Conservation (phyloP, 2,329 filamentous ascomycete genomes). For the Fusarium phyllophilum region DNA sequence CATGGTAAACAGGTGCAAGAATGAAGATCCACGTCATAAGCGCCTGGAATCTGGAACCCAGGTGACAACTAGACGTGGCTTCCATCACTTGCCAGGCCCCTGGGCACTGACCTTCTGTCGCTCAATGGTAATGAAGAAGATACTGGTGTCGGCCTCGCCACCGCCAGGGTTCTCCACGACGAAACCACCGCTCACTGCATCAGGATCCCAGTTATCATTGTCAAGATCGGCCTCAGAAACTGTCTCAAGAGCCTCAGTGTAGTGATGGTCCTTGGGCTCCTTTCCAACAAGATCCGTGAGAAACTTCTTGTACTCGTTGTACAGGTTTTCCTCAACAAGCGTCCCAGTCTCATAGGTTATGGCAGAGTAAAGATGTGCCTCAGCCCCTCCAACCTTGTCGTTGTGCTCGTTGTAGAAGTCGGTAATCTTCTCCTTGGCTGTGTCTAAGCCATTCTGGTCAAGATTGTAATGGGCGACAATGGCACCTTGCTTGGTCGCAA, state of each 20-base stretch:
- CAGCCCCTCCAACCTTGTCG: background rate
- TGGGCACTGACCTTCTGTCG: background rate
- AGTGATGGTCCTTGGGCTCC: background rate
- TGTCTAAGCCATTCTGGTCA: background rate
- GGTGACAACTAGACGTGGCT: background rate
- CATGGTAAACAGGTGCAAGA: background rate
- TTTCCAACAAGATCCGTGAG: background rate
- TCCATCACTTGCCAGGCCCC: background rate
- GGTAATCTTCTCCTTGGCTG: background rate
- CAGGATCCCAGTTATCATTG: background rate
- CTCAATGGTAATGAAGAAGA: slow-evolving; percentile 2
- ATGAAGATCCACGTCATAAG: background rate
- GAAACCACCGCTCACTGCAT: background rate
- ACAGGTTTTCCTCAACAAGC: background rate
- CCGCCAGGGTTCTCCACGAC: background rate
- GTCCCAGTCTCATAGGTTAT: background rate
- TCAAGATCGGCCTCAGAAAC: background rate
- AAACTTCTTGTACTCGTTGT: background rate
- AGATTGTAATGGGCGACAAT: background rate
- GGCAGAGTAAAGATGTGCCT: background rate
- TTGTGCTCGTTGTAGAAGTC: background rate
- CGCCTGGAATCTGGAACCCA: background rate
- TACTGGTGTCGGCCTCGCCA: background rate
- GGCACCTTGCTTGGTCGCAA: slow-evolving; percentile 1
- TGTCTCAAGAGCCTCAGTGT: background rate